These are phyloP conservation scores for Neobulgaria alba DNA, from an alignment of 2,329 filamentous ascomycete genomes.

Conservation along the genomic window DNA sequence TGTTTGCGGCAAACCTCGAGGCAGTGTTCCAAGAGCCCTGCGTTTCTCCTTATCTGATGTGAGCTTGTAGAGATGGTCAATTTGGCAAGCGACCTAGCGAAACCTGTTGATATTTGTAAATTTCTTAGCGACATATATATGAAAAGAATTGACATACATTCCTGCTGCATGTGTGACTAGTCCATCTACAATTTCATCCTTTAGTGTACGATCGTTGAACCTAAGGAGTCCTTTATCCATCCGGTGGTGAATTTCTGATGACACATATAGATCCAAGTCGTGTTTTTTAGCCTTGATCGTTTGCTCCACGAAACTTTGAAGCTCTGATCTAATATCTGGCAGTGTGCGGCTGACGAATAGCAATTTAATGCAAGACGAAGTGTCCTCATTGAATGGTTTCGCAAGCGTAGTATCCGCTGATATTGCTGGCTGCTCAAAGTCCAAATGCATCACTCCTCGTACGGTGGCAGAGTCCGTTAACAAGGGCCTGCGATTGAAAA, in stretches of 20 bases:
- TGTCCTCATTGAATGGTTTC: too few relatives aligned
- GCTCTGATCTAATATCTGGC: too few relatives aligned
- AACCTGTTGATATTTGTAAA: background rate
- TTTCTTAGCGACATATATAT: too few relatives aligned
- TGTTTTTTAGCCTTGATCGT: constrained; percentile 1
- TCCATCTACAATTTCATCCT: constrained; percentile 2
- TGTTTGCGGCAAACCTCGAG: constrained; percentile 1
- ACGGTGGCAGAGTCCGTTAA: too few relatives aligned
- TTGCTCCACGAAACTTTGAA: too few relatives aligned
- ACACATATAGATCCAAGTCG: constrained; percentile 9
- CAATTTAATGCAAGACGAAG: too few relatives aligned
- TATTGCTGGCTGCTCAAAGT: too few relatives aligned
- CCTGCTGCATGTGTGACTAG: constrained; percentile 3
- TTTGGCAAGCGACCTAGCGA: constrained; percentile 8
- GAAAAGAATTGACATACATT: constrained; percentile 1
- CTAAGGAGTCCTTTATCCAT: constrained; percentile 1
- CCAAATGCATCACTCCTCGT: too few relatives aligned
- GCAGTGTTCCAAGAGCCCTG: constrained; percentile 2
- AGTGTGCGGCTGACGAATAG: too few relatives aligned
- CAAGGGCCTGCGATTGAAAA: too few relatives aligned
- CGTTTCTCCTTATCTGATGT: constrained; percentile 12
- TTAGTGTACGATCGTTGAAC: constrained; percentile 1
- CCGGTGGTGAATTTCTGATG: constrained; percentile 6
- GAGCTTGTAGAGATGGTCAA: constrained; percentile 7
- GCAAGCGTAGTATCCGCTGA: too few relatives aligned